Evolutionary conservation across 2,329 filamentous ascomycete species (phyloP), one percentile per base, ranked within the genome.

Genomic region (Eutypa lata): DNA sequence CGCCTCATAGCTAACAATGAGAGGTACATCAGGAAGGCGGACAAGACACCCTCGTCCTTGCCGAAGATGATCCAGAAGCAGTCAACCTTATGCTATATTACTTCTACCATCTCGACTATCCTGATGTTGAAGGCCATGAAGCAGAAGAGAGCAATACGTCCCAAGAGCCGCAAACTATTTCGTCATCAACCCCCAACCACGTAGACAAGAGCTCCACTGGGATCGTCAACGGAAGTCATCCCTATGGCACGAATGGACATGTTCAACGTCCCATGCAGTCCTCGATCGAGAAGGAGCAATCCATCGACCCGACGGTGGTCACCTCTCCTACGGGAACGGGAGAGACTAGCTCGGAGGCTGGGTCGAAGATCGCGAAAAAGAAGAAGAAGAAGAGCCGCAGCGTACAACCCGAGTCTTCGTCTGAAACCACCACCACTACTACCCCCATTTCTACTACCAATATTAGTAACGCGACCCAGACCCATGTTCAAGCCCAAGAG

Each of bases 41-140:
- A 14, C 6, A 50, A 18, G 43, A 48, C 1, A 26, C 48, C 11
- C 51, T 57, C 45, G 42, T 44, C 7, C 48, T 57, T 13, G 28
- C 43, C 13, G 50, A 56, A 16, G 58, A 61, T 16, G 54, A 60
- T 40, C 45, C 58, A 11, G 33, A 58, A 43, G 52, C 52, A 4
- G 40, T 60, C 10, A 48, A 52, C 13, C 48, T 56, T 18, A 55
- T 56, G 38, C 49, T 62, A 10, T 47, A 58, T 19, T 57, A 55
- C 52, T 53, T 61, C 7, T 59, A 59, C 43, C 51, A 58, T 46
- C 53, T 58, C 45, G 57, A 62, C 46, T 61, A 58, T 38, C 52
- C 57, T 33, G 42, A 51, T 26, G 37, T 53, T 16, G 21, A 6
- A 28, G 21, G 10, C 6, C 6, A 22, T 18, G 6, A 1, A 5